Evolutionary conservation across 2,329 filamentous ascomycete species (phyloP).

Genomic region (Hypoxylon sp.): DNA sequence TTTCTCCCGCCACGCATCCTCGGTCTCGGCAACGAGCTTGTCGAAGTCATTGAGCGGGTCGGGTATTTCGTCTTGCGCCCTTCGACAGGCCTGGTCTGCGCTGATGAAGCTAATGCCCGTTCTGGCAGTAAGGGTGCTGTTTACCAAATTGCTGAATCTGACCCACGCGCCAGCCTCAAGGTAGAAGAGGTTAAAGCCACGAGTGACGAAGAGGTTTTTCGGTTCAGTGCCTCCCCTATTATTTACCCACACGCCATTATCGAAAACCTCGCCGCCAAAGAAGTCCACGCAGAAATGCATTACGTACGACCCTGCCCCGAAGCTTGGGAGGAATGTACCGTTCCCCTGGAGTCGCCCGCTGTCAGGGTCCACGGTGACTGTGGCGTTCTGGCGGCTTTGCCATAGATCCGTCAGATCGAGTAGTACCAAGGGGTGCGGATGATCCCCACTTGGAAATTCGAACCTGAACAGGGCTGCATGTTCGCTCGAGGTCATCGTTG

Average conservation of each 20-base stretch:
- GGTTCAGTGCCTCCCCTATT: constrained; percentile 56
- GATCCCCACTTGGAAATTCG: constrained; percentile 60
- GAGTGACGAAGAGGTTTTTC: constrained; percentile 54
- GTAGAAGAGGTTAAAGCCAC: constrained; percentile 59
- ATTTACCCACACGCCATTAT: constrained; percentile 57
- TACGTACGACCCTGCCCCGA: constrained; percentile 69
- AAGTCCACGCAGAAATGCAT: constrained; percentile 73
- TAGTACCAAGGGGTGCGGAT: constrained; percentile 63
- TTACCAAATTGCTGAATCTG: constrained; percentile 61
- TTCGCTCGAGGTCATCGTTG: constrained; percentile 71
- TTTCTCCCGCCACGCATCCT: constrained; percentile 69
- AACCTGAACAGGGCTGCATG: constrained; percentile 73
- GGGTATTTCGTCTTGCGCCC: constrained; percentile 72
- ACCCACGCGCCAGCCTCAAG: constrained; percentile 66
- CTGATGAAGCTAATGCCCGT: constrained; percentile 75
- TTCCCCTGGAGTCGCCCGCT: constrained; percentile 68
- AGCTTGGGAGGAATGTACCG: constrained; percentile 70
- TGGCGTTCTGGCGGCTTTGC: constrained; percentile 62
- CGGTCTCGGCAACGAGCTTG: constrained; percentile 60
- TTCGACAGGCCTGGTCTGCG: constrained; percentile 69
- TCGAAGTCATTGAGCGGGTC: constrained; percentile 70
- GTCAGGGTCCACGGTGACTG: constrained; percentile 60
- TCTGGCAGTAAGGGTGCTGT: constrained; percentile 66
- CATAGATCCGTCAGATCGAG: constrained; percentile 72
- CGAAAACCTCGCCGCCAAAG: constrained; percentile 55